Conservation (phyloP, 164 flowering plant genomes). For the Vitis cinerea region DNA sequence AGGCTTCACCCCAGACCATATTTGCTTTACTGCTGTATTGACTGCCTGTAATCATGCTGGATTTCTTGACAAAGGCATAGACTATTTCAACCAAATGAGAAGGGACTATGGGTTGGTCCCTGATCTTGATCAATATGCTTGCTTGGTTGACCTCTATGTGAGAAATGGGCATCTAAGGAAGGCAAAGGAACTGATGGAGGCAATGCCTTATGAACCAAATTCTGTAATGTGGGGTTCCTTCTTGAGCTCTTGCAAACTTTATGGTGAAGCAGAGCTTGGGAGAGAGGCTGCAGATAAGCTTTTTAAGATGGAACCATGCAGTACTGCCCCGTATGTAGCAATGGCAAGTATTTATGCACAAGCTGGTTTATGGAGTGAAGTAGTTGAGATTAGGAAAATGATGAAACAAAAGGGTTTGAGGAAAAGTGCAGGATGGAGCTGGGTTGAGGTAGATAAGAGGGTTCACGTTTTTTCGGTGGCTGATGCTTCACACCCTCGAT, state of each 20-base stretch:
- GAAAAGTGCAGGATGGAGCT: constrained; percentile 43
- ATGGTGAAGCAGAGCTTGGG: constrained; percentile 44
- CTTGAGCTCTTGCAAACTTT: constrained; percentile 41
- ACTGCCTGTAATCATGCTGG: constrained; percentile 61
- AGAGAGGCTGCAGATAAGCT: constrained; percentile 38
- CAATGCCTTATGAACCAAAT: constrained; percentile 46
- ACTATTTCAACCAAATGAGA: constrained; percentile 45
- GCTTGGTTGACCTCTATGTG: constrained; percentile 52
- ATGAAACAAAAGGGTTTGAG: constrained; percentile 34
- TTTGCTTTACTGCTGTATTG: constrained; percentile 51
- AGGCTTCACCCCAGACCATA: constrained; percentile 32
- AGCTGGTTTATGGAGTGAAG: constrained; percentile 44
- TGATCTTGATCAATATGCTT: constrained; percentile 46
- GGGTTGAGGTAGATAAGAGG: constrained; percentile 37
- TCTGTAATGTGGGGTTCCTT: constrained; percentile 46
- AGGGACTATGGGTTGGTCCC: constrained; percentile 41
- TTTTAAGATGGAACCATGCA: constrained; percentile 27
- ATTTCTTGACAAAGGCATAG: constrained; percentile 36
- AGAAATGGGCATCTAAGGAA: constrained; percentile 41
- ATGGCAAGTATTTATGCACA: constrained; percentile 42
- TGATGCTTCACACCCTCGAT: constrained; percentile 20
- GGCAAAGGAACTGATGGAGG: constrained; percentile 46
- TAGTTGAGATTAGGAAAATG: constrained; percentile 24
- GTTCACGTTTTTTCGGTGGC: constrained; percentile 29
- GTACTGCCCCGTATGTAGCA: constrained; percentile 35